Conservation (phyloP, 257 asterid species). For the Paulownia fortunei region DNA sequence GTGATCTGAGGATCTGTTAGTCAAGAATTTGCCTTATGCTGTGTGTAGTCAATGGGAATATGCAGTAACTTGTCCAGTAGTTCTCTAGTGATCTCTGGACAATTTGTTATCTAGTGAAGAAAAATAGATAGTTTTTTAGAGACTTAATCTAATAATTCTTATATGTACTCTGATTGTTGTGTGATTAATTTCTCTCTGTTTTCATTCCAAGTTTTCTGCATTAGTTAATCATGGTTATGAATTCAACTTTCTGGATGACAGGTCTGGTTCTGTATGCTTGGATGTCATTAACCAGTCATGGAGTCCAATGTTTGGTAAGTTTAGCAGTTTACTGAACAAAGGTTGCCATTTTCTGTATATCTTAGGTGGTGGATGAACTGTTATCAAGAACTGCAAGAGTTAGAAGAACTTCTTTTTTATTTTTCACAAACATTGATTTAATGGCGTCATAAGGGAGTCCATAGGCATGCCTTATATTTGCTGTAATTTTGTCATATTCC, state of each 20-base stretch:
- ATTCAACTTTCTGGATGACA: constrained; percentile 34
- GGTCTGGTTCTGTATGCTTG: constrained; percentile 95
- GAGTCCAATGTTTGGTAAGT: constrained; percentile 96
- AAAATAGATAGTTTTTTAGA: too few relatives aligned
- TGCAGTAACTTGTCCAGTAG: background rate
- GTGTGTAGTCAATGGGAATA: background rate
- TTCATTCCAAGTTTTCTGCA: background rate
- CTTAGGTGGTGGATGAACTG: background rate
- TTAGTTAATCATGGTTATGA: background rate
- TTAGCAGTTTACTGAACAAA: constrained; percentile 18
- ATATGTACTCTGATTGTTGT: background rate
- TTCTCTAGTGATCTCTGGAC: background rate
- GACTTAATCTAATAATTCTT: background rate
- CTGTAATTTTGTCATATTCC: too few relatives aligned
- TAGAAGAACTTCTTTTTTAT: background rate
- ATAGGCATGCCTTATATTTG: too few relatives aligned
- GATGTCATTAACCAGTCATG: constrained; percentile 95
- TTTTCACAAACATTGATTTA: background rate
- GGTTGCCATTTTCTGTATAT: background rate
- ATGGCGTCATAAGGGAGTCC: background rate
- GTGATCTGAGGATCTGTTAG: background rate
- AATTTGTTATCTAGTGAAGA: background rate
- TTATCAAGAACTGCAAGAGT: background rate
- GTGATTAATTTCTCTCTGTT: background rate
- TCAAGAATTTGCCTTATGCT: background rate